Base-by-base conservation (phyloP, 441 rosid species). In the Arabidopsis hybrid region DNA sequence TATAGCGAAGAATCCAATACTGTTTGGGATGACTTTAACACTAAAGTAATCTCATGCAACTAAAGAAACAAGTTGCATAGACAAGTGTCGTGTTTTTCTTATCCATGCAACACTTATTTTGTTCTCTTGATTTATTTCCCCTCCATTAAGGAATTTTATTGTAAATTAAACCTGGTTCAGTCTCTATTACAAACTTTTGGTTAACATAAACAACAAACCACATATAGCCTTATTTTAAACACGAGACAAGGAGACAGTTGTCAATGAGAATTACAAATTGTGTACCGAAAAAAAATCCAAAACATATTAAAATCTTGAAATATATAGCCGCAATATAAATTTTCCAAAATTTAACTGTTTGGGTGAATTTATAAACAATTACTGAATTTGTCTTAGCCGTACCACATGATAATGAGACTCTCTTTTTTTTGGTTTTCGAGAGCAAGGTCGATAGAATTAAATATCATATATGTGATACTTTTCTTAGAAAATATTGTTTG, bases 1-100 rank as follows among this genome's bases (percentile, higher is more conserved):
- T 66, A 45, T 66, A 43, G 16, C 39, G 47, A 66, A 67, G 77
- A 78, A 78, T 78, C 80, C 52, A 66, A 72, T 78, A 78, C 81
- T 78, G 65, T 67, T 53, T 45, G 32, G 31, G 75, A 66, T 14
- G 52, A 71, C 80, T 72, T 72, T 72, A 53, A 52, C 64, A 52
- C 17, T 77, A 60, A 66, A 77, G 77, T 66, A 46, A 64, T 76
- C 18, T 32, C 60, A 65, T 77, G 58, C 38, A 71, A 50, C 51
- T 49, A 64, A 49, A 65, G 45, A 40, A 58, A 59, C 77, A 66
- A 72, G 46, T 67, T 72, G 77, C 17, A 45, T 66, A 52, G 69
- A 65, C 80, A 72, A 60, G 65, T 77, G 77, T 72, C 67, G 6
- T 26, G 5, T 65, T 77, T 77, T 16, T 50, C 50, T 65, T 56